phyloP scores from a whole-genome alignment of 2,329 filamentous ascomycete species.

The Paraphaeosphaeria minitans region DNA sequence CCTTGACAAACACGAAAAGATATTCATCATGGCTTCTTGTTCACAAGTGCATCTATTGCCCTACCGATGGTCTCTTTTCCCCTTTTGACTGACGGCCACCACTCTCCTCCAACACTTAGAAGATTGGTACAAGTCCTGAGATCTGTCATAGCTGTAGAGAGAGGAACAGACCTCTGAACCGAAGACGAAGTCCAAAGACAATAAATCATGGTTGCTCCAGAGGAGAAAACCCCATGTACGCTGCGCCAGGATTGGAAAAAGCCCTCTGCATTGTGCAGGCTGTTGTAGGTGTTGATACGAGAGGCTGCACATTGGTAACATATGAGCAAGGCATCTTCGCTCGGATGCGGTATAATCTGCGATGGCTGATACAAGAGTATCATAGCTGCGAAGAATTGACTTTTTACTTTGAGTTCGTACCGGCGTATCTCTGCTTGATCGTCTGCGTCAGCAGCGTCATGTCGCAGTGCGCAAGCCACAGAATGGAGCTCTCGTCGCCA shows the following conservation, averaged over 20 bases:
- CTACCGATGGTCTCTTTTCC: conserved; percentile 14
- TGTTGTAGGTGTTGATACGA: conserved; percentile 40
- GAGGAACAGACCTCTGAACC: conserved; percentile 28
- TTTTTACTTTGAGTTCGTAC: conserved; percentile 35
- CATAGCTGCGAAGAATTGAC: conserved; percentile 43
- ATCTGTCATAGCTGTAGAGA: conserved; percentile 28
- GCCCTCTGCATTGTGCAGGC: conserved; percentile 35
- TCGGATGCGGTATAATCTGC: conserved; percentile 39
- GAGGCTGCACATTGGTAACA: conserved; percentile 39
- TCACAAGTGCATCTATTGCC: conserved; percentile 14
- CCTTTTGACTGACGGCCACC: conserved; percentile 46
- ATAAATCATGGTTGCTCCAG: conserved; percentile 48
- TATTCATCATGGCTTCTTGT: background rate
- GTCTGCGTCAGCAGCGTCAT: conserved; percentile 7
- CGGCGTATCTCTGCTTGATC: conserved; percentile 16
- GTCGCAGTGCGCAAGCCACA: conserved; percentile 4
- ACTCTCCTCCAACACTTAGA: conserved; percentile 48
- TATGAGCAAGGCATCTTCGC: conserved; percentile 30
- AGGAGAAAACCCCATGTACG: conserved; percentile 48
- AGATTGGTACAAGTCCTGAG: conserved; percentile 45
- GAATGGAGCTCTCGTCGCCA: conserved; percentile 23
- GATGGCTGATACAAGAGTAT: conserved; percentile 47
- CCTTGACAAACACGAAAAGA: background rate
- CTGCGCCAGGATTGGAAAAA: conserved; percentile 45
- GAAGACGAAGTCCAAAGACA: conserved; percentile 45